Evolutionary conservation across 192 early-diverging fungal genomes (phyloP).

Genomic region (Dispira simplex): DNA sequence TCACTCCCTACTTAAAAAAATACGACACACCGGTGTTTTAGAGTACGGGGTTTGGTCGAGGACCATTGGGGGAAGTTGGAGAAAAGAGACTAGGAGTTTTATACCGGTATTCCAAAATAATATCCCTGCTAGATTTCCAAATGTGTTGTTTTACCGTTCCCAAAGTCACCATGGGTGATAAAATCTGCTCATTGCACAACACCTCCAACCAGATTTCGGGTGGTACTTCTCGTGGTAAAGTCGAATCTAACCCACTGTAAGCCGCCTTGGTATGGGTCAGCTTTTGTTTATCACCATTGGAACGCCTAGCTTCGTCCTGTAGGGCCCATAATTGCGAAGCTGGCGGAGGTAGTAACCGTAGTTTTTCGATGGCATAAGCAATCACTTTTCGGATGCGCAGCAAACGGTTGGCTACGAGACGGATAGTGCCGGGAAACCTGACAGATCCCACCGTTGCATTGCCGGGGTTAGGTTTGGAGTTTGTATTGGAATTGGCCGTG

Average conservation of each 20-base stretch:
- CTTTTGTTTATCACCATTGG: background rate
- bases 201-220: slow-evolving; percentile 41
- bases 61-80: no score
- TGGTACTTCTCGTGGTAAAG: slow-evolving; percentile 14
- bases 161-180: slow-evolving; percentile 16
- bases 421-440: slow-evolving; percentile 17
- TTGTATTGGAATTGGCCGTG: background rate
- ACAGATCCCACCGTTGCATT: background rate
- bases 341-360: slow-evolving; percentile 28
- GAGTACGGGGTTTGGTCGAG: no score
- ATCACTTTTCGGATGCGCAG: slow-evolving; percentile 74
- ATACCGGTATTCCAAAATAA: slow-evolving; percentile 26
- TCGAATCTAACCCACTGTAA: background rate
- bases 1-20: background rate
- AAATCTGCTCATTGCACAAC: slow-evolving; percentile 34
- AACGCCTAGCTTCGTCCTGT: slow-evolving; percentile 12
- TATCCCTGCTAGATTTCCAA: slow-evolving; percentile 29
- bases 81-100: background rate
- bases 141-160: slow-evolving; percentile 24
- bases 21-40: background rate
- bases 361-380: slow-evolving; percentile 69
- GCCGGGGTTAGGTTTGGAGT: background rate
- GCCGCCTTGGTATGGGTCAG: background rate
- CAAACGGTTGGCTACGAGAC: slow-evolving; percentile 77
- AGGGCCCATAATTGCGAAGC: slow-evolving; percentile 12